phyloP scores from a whole-genome alignment of 106 monocot genomes.

The Allium cepa region DNA sequence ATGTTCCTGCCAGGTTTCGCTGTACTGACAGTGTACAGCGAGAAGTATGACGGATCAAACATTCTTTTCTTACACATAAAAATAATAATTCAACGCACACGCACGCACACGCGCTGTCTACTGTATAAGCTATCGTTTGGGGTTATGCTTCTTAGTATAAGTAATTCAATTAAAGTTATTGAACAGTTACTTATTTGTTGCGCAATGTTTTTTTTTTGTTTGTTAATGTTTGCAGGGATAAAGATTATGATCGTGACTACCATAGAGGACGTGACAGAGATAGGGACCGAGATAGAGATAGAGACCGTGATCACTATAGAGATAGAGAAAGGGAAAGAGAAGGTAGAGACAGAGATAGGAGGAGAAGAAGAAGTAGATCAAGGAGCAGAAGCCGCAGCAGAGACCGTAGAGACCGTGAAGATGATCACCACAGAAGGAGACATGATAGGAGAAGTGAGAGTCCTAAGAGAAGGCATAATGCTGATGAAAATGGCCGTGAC shows the following conservation, averaged over 20 bases:
- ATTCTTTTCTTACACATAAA: not conserved
- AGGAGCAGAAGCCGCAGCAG: constrained; percentile 72
- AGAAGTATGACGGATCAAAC: constrained; percentile 54
- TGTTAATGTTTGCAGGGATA: constrained; percentile 19
- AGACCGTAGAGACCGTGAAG: constrained; percentile 64
- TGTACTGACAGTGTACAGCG: constrained; percentile 55
- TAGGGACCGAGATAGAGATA: constrained; percentile 51
- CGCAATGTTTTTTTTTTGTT: not conserved
- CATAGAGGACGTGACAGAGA: constrained; percentile 40
- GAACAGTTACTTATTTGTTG: not conserved
- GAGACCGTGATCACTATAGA: constrained; percentile 48
- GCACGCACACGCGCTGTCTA: too few relatives aligned
- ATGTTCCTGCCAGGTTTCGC: constrained; percentile 55
- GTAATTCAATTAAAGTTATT: not conserved
- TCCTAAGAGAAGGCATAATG: constrained; percentile 35
- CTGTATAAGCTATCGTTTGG: too few relatives aligned
- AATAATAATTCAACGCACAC: too few relatives aligned
- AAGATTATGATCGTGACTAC: constrained; percentile 65
- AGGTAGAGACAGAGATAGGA: constrained; percentile 45
- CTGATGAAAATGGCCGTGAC: constrained; percentile 31
- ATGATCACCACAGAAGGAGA: constrained; percentile 61
- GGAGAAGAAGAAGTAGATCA: constrained; percentile 53
- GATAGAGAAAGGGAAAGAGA: constrained; percentile 75
- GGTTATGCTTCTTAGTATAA: too few relatives aligned
- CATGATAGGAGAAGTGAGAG: constrained; percentile 41